Conservation (phyloP, 495 filamentous ascomycete species). For the Aspergillus campestris region DNA sequence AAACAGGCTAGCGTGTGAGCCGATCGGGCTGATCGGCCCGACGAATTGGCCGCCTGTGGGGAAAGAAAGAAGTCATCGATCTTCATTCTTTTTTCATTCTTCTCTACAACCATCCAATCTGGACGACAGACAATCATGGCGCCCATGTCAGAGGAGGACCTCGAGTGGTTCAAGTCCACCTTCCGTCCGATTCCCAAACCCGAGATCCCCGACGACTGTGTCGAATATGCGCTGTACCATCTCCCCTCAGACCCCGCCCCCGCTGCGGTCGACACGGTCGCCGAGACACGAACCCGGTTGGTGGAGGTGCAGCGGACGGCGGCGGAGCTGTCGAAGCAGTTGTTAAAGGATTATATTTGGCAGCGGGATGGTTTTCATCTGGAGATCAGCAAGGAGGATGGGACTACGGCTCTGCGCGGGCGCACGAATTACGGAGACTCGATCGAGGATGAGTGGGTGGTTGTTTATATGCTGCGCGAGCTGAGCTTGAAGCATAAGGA, state of each 20-base stretch:
- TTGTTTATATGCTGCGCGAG: conserved; percentile 84
- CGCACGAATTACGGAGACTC: conserved; percentile 83
- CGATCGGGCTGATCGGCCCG: too few species aligned
- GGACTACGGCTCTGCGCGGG: conserved; percentile 53
- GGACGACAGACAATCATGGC: conserved; percentile 19
- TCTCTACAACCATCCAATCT: too few species aligned
- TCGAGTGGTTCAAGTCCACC: conserved; percentile 43
- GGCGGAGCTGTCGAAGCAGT: conserved; percentile 64
- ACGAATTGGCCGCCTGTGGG: too few species aligned
- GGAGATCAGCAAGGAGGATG: conserved; percentile 50
- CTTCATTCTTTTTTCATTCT: too few species aligned
- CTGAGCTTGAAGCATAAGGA: conserved; percentile 63
- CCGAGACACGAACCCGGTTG: conserved; percentile 51
- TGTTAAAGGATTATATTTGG: conserved; percentile 87
- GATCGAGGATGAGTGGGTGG: conserved; percentile 94
- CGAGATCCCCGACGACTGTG: conserved; percentile 71
- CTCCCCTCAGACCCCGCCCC: conserved; percentile 40
- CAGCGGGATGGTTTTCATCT: conserved; percentile 73
- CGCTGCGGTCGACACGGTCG: conserved; percentile 37
- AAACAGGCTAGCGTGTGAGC: too few species aligned
- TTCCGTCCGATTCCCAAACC: conserved; percentile 55
- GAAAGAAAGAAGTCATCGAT: too few species aligned
- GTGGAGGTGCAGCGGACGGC: conserved; percentile 63
- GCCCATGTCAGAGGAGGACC: conserved; percentile 39
- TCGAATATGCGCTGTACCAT: conserved; percentile 77